phyloP scores from a whole-genome alignment of 768 basidiomycete genomes.

The Goffeauzyma gilvescens region DNA sequence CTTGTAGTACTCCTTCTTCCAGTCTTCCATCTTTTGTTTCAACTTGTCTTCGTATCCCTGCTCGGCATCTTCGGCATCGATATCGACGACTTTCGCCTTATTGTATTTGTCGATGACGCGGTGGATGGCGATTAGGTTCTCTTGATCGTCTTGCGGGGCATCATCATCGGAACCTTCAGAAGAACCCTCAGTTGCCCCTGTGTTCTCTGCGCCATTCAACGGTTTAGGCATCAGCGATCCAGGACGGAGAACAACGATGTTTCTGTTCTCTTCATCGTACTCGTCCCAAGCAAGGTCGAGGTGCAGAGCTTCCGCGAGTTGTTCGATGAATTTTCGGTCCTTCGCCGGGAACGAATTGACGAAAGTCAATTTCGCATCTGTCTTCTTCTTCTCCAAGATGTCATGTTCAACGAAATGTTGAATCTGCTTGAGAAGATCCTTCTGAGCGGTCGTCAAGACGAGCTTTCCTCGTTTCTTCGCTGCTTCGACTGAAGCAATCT shows the following conservation, averaged over 20 bases:
- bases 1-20: constrained; percentile 82
- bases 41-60: constrained; percentile 53
- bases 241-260: constrained; percentile 29
- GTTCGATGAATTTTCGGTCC: constrained; percentile 60
- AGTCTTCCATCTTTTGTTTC: constrained; percentile 70
- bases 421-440: constrained; percentile 58
- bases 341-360: constrained; percentile 60
- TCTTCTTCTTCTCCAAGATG: constrained; percentile 16
- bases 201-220: constrained; percentile 18
- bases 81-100: constrained; percentile 56
- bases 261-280: constrained; percentile 49
- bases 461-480: constrained; percentile 43
- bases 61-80: constrained; percentile 49
- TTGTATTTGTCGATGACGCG: constrained; percentile 74
- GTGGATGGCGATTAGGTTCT: constrained; percentile 51
- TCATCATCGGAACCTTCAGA: constrained; percentile 1
- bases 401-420: constrained; percentile 47
- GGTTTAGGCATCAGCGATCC: constrained; percentile 10
- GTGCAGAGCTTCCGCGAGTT: constrained; percentile 57
- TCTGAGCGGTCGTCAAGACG: constrained; percentile 59
- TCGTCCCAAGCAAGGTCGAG: constrained; percentile 80
- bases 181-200: constrained; percentile 14
- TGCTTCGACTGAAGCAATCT: constrained; percentile 47
- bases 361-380: constrained; percentile 34
- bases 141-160: constrained; percentile 44